Evolutionary conservation across 768 basidiomycete species (phyloP).

Genomic region (Clavaria fumosa): DNA sequence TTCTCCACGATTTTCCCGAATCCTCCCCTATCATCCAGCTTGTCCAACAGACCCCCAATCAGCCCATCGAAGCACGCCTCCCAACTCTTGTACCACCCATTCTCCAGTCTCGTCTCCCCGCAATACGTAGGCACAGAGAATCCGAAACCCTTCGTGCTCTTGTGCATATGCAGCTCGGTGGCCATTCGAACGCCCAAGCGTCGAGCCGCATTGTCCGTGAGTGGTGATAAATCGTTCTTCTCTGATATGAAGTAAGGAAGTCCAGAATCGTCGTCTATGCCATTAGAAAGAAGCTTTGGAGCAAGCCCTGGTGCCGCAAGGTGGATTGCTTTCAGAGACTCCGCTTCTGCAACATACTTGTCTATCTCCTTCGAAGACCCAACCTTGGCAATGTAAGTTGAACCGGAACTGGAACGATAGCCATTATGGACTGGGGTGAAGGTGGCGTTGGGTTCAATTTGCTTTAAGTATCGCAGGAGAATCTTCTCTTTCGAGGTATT

Average conservation of each 20-base stretch:
- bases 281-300: constrained; percentile 39
- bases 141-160: constrained; percentile 45
- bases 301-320: constrained; percentile 53
- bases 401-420: constrained; percentile 41
- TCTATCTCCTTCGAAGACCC: constrained; percentile 38
- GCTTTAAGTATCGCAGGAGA: constrained; percentile 29
- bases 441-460: constrained; percentile 33
- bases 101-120: constrained; percentile 50
- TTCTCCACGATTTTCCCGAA: constrained; percentile 34
- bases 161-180: constrained; percentile 43
- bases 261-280: constrained; percentile 22
- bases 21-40: constrained; percentile 25
- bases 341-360: constrained; percentile 54
- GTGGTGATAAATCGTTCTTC: constrained; percentile 42
- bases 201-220: constrained; percentile 31
- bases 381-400: constrained; percentile 45
- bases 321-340: constrained; percentile 48
- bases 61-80: constrained; percentile 48
- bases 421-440: constrained; percentile 32
- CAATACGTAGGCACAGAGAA: constrained; percentile 67
- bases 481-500: no score
- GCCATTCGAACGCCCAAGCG: constrained; percentile 48
- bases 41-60: constrained; percentile 40
- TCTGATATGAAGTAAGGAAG: constrained; percentile 59
- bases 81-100: constrained; percentile 65